phyloP scores from a whole-genome alignment of 2,329 filamentous ascomycete genomes.

The Pseudogymnoascus sp. region DNA sequence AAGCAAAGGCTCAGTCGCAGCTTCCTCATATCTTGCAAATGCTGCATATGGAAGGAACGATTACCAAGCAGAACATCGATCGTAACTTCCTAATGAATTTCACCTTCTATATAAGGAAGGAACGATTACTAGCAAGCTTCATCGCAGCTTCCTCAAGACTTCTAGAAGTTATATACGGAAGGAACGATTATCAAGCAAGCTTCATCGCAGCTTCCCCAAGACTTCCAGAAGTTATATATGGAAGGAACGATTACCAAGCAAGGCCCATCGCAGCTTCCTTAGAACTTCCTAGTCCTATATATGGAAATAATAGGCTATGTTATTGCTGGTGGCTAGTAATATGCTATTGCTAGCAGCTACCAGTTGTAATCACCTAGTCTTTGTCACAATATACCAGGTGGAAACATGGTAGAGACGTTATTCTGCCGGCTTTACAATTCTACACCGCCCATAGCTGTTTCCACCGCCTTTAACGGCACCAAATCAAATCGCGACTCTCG shows the following conservation, averaged over 20 bases:
- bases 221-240: background rate
- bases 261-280: background rate
- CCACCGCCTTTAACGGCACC: background rate
- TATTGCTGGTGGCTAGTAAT: too few relatives aligned
- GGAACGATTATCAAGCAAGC: background rate
- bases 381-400: too few relatives aligned
- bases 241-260: background rate
- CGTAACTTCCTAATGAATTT: background rate
- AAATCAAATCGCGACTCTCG: conserved; percentile 8
- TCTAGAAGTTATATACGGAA: background rate
- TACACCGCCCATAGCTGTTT: background rate
- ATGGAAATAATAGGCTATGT: background rate
- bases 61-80: background rate
- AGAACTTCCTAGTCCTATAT: background rate
- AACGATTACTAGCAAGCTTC: background rate
- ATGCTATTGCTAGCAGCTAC: too few relatives aligned
- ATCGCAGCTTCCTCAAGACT: background rate
- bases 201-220: background rate
- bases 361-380: too few relatives aligned
- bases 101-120: background rate
- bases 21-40: background rate
- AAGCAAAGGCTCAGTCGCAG: background rate
- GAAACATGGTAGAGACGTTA: background rate
- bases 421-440: background rate
- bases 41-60: background rate